phyloP scores from a whole-genome alignment of 2,329 filamentous ascomycete species.

The Diaporthe vexans region DNA sequence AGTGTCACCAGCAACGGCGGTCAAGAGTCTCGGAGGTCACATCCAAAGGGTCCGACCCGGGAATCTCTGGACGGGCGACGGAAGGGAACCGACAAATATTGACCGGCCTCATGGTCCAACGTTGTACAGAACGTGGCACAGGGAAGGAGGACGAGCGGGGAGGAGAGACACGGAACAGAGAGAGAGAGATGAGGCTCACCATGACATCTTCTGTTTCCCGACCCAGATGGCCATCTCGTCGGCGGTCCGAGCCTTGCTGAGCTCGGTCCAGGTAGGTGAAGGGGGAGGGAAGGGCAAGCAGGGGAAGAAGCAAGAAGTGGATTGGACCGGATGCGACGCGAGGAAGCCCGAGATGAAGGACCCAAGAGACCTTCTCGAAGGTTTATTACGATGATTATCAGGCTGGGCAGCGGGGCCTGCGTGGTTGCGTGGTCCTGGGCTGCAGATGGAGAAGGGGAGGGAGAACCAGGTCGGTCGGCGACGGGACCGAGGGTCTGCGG shows the following conservation, averaged over 20 bases:
- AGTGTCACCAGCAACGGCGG: conserved; percentile 1
- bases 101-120: not conserved
- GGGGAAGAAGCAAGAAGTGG: not conserved
- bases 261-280: conserved; percentile 34
- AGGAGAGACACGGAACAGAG: not conserved
- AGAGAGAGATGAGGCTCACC: conserved; percentile 30
- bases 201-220: conserved; percentile 43
- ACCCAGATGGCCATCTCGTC: conserved; percentile 42
- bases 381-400: conserved; percentile 13
- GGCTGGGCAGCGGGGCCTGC: conserved; percentile 25
- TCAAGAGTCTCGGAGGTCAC: not conserved
- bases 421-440: not conserved
- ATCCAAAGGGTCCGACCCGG: not conserved
- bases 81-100: not conserved
- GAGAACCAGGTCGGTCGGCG: conserved; percentile 8
- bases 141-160: not conserved
- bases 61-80: not conserved
- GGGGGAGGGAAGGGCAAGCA: no score
- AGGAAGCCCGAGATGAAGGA: not conserved
- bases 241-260: conserved; percentile 29
- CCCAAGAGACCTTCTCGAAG: conserved; percentile 1
- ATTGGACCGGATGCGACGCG: conserved; percentile 4
- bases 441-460: conserved; percentile 13
- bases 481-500: not conserved
- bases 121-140: not conserved